Evolutionary conservation across 768 basidiomycete genomes (phyloP).

Genomic region (Panaeolus papilionaceus): DNA sequence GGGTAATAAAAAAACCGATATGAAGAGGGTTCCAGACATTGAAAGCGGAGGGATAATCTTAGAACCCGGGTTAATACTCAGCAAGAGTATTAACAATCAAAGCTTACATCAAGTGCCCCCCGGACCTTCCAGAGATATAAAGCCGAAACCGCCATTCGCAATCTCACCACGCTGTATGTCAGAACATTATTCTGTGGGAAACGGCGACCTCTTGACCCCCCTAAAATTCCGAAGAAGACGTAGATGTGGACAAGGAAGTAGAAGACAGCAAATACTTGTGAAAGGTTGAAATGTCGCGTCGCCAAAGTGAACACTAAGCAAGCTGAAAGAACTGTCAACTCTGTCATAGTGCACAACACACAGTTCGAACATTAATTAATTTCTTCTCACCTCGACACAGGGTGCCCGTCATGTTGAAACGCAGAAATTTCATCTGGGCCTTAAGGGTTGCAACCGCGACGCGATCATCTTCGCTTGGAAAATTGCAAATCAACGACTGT

Average conservation of each 20-base stretch:
- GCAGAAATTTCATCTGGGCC: conserved; percentile 15
- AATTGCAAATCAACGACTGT: neutral
- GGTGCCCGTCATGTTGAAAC: conserved; percentile 17
- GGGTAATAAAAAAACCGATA: conserved; percentile 20
- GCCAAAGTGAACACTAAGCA: conserved; percentile 14
- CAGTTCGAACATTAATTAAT: neutral
- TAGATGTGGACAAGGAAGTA: conserved; percentile 18
- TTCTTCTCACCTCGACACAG: conserved; percentile 16
- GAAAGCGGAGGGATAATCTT: conserved; percentile 23
- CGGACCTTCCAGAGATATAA: conserved; percentile 22
- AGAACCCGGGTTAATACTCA: neutral
- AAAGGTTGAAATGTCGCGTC: conserved; percentile 21
- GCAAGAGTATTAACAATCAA: neutral
- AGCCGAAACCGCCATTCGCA: conserved; percentile 18
- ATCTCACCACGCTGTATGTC: conserved; percentile 20
- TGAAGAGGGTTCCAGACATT: conserved; percentile 11
- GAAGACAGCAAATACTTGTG: conserved; percentile 3
- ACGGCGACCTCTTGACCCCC: conserved; percentile 19
- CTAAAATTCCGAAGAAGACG: conserved; percentile 19
- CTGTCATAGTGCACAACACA: neutral
- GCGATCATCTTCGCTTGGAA: neutral
- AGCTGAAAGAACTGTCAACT: neutral
- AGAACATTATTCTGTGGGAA: conserved; percentile 19
- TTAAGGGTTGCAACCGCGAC: neutral
- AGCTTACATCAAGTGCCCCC: conserved; percentile 22